Evolutionary conservation across 768 basidiomycete genomes (phyloP).

Genomic region (Collybia nuda): DNA sequence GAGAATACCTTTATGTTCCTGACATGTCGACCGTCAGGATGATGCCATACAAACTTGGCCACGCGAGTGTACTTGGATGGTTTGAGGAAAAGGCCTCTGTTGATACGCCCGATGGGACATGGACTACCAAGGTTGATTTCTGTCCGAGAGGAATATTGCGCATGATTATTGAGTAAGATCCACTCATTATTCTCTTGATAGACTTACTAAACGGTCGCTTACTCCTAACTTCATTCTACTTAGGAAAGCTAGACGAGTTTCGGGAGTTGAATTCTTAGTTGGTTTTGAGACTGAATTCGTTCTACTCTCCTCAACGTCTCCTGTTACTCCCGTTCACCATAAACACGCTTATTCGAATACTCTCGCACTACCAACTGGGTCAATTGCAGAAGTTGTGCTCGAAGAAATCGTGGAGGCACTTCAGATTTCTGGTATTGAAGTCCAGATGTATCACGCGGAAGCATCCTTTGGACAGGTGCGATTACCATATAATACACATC

Average conservation of each 20-base stretch:
- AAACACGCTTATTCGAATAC: constrained; percentile 47
- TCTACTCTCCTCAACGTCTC: constrained; percentile 50
- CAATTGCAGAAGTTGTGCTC: constrained; percentile 39
- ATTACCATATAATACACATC: background rate
- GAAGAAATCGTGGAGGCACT: constrained; percentile 60
- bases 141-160: constrained; percentile 61
- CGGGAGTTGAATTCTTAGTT: constrained; percentile 50
- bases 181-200: constrained; percentile 14
- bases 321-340: constrained; percentile 42
- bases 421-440: constrained; percentile 47
- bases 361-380: constrained; percentile 40
- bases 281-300: constrained; percentile 74
- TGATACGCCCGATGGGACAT: constrained; percentile 24
- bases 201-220: background rate
- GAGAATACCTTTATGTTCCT: constrained; percentile 60
- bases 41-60: constrained; percentile 58
- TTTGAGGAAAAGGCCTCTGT: constrained; percentile 59
- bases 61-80: constrained; percentile 65
- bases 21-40: constrained; percentile 54
- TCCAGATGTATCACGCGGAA: constrained; percentile 71
- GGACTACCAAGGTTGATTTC: constrained; percentile 39
- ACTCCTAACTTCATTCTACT: constrained; percentile 1
- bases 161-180: constrained; percentile 45
- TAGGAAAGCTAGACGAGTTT: constrained; percentile 27
- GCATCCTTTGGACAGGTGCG: constrained; percentile 69